Evolutionary conservation across 495 filamentous ascomycete species (phyloP), one percentile per base, ranked within the genome.

Genomic region (Letharia columbiana): DNA sequence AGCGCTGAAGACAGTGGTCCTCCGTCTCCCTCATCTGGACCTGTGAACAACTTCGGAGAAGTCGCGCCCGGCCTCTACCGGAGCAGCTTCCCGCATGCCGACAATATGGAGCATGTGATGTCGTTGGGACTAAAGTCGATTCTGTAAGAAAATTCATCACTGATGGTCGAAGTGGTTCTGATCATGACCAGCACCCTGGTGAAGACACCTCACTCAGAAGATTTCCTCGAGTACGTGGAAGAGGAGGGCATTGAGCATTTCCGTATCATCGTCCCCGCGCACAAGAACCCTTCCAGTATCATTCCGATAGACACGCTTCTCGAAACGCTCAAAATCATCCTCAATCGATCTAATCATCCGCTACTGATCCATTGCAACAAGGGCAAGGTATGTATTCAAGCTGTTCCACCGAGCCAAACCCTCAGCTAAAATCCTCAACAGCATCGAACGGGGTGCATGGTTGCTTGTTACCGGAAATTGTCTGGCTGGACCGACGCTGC

Each of bases 331-430:
- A 74, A 81, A 5, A 73, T 91, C 58, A 78, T 92, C 37, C 76
- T 90, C 45, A 80, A 91, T 71, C 76, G 79, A 10, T 72, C 77
- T 17, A 90, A 91, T 64, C 84, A 92, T 66, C 91, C 91, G 0
- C 70, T 96, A 1, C 78, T 94, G 47, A 84, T 96, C 42, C 91
- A 96, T 70, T 96, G 91, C 77, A 96, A 96, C 70, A 91, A 94
- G 70, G 91, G 91, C 66, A 91, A 88, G 78, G 87, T 89, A 77
- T 66, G 78, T 72, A 62, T 31, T 17, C 47, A 61, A 59, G 23
- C 23, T 28, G 23, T 28, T 28, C 23, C 23, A 28, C 23, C 23
- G 23, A 28, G 23, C 23, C 37, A 28, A 5, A 13, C 11, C 20
- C 31, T n/a, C 28, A 20, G 33, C 52, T 67, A 66, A 62, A n/a